Base-by-base conservation (phyloP, 805 yeast species). In the Lipomyces mesembrius region DNA sequence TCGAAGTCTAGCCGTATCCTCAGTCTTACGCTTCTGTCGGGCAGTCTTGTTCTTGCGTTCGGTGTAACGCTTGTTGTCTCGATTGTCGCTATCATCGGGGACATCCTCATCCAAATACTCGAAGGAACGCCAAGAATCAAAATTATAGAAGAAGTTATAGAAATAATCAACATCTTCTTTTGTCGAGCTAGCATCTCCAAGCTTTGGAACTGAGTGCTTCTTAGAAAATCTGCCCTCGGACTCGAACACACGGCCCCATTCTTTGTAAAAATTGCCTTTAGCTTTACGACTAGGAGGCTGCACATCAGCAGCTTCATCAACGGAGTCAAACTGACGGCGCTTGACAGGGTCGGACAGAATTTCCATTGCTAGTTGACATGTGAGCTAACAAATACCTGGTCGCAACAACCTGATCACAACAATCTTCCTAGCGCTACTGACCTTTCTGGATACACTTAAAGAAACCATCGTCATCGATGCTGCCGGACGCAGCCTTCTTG, bases 61-160 rank as follows among this genome's bases (percentile, higher is more conserved):
- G 74, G 93, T 89, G 84, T 92, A 91, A 83, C 99, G 96, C 85
- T 95, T 95, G 87, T 95, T 97, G 80, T 95, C 99, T 86, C 99
- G 92, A 88, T 95, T 95, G 69, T 97, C 90, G 65, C 98, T 91
- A 82, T 95, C 99, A 83, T 95, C 99, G 74, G 99, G 99, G 76
- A 93, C 97, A 78, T 95, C 99, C 84, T 95, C 99, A 78, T 95
- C 99, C 79, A 92, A 86, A 83, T 93, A 95, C 83, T 95, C 99
- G 78, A 95, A 95, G 59, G 97, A 84, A 84, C 97, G 91, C 99
- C 99, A 95, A 25, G 98, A 94, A 81, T 95, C 97, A 73, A 93
- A 91, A 79, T 89, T 88, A 80, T 88, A 88, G 90, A 95, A 95
- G 87, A 92, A 94, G 74, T 87, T 85, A 85, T 94, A 94, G 82